Evolutionary conservation across 345 rosid genomes (phyloP).

Genomic region (Rhodomyrtus tomentosa): DNA sequence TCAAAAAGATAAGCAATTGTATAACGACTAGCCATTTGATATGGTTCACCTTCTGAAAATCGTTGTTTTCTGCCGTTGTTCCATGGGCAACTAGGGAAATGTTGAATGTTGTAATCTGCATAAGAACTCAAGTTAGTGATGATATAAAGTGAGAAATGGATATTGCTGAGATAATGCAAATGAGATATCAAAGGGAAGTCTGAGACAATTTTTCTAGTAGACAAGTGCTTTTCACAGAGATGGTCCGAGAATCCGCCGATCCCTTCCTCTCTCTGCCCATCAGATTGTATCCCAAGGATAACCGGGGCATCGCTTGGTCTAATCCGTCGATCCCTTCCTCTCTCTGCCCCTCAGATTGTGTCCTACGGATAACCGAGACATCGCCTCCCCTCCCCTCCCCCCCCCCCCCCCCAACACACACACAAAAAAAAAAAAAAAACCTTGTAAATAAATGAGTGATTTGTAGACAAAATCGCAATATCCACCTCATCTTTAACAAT

Average conservation of each 20-base stretch:
- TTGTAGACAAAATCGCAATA: not conserved
- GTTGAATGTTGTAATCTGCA: constrained; percentile 61
- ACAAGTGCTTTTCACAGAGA: not conserved
- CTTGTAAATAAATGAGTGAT: not conserved
- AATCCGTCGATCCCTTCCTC: not conserved
- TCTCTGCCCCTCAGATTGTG: not conserved
- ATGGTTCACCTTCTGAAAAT: constrained; percentile 37
- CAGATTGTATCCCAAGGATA: not conserved
- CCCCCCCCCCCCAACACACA: no score
- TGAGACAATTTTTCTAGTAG: not conserved
- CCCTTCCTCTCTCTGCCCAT: not conserved
- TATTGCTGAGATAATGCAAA: not conserved
- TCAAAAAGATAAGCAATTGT: not conserved
- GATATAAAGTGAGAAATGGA: not conserved
- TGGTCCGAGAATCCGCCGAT: not conserved
- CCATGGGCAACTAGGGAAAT: constrained; percentile 67
- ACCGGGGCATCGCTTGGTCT: not conserved
- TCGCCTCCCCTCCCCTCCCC: not conserved
- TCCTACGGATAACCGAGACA: not conserved
- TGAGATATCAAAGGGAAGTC: not conserved
- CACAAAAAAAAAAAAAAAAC: no score
- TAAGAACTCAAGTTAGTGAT: constrained; percentile 2
- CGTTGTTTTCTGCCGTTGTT: constrained; percentile 44
- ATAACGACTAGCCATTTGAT: not conserved
- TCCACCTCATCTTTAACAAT: not conserved